Conservation (phyloP, 139 green algal species). For the Tetraselmis striata region DNA sequence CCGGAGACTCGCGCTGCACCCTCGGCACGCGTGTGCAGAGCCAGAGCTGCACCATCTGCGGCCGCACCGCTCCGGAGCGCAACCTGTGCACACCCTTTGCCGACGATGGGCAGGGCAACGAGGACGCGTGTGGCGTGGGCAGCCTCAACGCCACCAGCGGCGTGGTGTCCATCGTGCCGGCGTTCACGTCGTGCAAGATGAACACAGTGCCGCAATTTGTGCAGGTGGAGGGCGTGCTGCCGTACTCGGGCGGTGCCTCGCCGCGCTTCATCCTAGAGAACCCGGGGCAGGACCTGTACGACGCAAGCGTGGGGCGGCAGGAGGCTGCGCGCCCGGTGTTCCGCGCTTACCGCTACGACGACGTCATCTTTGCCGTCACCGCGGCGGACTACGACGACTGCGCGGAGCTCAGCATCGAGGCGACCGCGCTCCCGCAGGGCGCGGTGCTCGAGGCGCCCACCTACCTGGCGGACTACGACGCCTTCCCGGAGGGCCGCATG, state of each 20-base stretch:
- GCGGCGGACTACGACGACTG: constrained; percentile 20
- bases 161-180: constrained; percentile 8
- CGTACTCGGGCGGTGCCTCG: neutral
- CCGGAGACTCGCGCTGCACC: neutral
- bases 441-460: neutral
- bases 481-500: constrained; percentile 9
- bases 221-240: neutral
- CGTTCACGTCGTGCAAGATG: constrained; percentile 2
- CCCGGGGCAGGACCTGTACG: constrained; percentile 6
- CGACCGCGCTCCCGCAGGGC: constrained; percentile 7
- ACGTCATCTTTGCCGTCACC: constrained; percentile 14
- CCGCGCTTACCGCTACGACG: constrained; percentile 4
- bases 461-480: constrained; percentile 11
- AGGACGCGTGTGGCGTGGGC: neutral
- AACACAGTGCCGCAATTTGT: constrained; percentile 5
- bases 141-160: neutral
- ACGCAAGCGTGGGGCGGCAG: neutral
- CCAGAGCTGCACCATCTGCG: constrained; percentile 19
- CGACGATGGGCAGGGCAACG: neutral
- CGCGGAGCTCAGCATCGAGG: constrained; percentile 18
- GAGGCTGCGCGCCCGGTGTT: neutral
- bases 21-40: neutral
- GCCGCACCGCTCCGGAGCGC: neutral
- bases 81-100: neutral
- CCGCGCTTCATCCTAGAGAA: constrained; percentile 7